These are phyloP conservation scores for Picochlorum sp. DNA, from an alignment of 139 green algal species.

Conservation along the genomic window DNA sequence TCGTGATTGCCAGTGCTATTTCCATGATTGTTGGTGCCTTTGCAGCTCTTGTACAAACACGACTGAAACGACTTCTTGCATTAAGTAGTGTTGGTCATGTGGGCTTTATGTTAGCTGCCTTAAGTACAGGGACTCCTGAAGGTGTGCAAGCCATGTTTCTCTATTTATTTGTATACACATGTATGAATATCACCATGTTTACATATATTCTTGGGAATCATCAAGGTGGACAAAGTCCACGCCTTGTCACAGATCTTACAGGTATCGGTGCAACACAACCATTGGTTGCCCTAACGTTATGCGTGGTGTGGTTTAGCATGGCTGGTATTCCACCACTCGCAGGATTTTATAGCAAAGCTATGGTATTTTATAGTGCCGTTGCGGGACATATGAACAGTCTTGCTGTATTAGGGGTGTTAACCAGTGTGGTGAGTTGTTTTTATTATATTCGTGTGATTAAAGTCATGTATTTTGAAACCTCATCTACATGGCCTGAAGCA, in stretches of 20 bases:
- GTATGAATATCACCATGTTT: constrained; percentile 52
- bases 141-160: constrained; percentile 47
- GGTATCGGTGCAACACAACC: constrained; percentile 39
- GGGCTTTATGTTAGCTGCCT: constrained; percentile 46
- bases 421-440: constrained; percentile 53
- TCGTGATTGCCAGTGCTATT: constrained; percentile 42
- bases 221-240: not conserved
- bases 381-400: constrained; percentile 40
- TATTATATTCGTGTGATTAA: constrained; percentile 60
- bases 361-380: constrained; percentile 50
- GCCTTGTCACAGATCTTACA: constrained; percentile 43
- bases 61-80: constrained; percentile 53
- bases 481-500: constrained; percentile 46
- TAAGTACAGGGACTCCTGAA: constrained; percentile 53
- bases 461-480: constrained; percentile 63
- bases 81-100: constrained; percentile 56
- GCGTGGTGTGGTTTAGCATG: constrained; percentile 45
- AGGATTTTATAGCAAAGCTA: constrained; percentile 59
- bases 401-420: constrained; percentile 47
- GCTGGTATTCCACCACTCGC: constrained; percentile 51
- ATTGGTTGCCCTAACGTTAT: constrained; percentile 37
- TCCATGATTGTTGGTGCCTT: constrained; percentile 47
- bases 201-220: constrained; percentile 1
- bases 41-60: constrained; percentile 48
- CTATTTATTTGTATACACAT: constrained; percentile 49